Conservation (phyloP, 176 grass and related monocot genomes). For the Saccharum officinarum region DNA sequence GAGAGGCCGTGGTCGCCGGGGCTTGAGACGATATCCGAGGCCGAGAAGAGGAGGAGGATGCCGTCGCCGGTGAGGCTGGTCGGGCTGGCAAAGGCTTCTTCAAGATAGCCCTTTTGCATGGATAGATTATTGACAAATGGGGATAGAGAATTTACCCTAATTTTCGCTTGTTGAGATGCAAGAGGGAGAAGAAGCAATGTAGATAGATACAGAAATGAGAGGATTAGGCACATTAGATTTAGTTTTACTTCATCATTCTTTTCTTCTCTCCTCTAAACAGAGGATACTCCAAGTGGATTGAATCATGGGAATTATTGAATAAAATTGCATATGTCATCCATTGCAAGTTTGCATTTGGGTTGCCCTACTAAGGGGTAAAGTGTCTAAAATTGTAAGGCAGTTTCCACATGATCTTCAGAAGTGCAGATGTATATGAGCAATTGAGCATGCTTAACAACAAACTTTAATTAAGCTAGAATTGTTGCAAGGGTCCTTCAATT, state of each 20-base stretch:
- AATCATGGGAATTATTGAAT: not conserved
- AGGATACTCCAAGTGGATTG: not conserved
- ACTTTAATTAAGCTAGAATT: not conserved
- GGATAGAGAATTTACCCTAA: not conserved
- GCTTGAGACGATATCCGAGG: conserved; percentile 84
- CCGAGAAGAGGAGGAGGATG: conserved; percentile 41
- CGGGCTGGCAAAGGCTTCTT: conserved; percentile 26
- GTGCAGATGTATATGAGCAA: not conserved
- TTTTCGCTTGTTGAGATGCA: not conserved
- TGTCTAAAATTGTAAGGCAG: not conserved
- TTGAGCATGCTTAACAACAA: not conserved
- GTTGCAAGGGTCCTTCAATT: not conserved
- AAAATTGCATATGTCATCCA: not conserved
- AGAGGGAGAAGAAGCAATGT: not conserved
- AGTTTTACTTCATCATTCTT: conserved; percentile 6
- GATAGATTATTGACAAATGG: not conserved
- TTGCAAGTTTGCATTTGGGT: not conserved
- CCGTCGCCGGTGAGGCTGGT: conserved; percentile 40
- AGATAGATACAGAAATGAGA: not conserved
- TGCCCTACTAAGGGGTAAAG: not conserved
- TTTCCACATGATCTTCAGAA: not conserved
- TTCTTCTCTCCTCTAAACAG: not conserved
- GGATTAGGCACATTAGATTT: conserved; percentile 3
- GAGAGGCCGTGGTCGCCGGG: conserved; percentile 74
- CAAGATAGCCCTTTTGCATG: not conserved